A percentile compares a stretch with the other conserved stretches of the same genome.
phyloP scores from a whole-genome alignment of 1,284 basidiomycete genomes.

The Cryptococcus wingfieldii region DNA sequence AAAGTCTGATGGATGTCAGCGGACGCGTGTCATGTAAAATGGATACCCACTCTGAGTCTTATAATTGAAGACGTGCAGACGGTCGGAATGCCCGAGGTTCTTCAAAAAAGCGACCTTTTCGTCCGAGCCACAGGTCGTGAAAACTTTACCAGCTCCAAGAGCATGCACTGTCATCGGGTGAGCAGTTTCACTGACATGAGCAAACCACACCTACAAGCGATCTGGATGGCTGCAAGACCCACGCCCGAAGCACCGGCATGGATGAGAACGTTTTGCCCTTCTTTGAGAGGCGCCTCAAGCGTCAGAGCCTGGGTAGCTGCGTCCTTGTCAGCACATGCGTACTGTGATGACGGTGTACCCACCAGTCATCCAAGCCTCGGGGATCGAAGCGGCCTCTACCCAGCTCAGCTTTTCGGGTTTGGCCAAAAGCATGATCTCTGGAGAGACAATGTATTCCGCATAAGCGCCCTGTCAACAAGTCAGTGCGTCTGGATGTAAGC shows the following conservation, averaged over 20 bases:
- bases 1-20: conserved; percentile 42
- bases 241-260: conserved; percentile 90
- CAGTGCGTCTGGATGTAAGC: not conserved
- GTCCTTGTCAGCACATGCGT: not conserved
- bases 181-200: not conserved
- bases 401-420: conserved; percentile 76
- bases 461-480: conserved; percentile 70
- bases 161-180: conserved; percentile 22
- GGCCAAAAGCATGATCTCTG: conserved; percentile 63
- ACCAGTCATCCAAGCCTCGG: conserved; percentile 84
- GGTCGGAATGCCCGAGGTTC: conserved; percentile 51
- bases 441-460: conserved; percentile 76
- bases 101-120: conserved; percentile 79
- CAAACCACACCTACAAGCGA: conserved; percentile 60
- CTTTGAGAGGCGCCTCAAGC: conserved; percentile 63
- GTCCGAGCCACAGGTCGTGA: conserved; percentile 76
- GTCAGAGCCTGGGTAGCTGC: conserved; percentile 66
- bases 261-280: conserved; percentile 72
- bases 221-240: conserved; percentile 83
- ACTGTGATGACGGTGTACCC: conserved; percentile 22
- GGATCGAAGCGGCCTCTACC: conserved; percentile 77
- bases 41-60: conserved; percentile 63
- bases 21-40: not conserved
- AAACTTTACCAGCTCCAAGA: conserved; percentile 57
- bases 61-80: conserved; percentile 78